A percentile compares a stretch with the other conserved stretches of the same genome.
Evolutionary conservation across 257 asterid species (phyloP).

Genomic region (Solanum dulcamara): DNA sequence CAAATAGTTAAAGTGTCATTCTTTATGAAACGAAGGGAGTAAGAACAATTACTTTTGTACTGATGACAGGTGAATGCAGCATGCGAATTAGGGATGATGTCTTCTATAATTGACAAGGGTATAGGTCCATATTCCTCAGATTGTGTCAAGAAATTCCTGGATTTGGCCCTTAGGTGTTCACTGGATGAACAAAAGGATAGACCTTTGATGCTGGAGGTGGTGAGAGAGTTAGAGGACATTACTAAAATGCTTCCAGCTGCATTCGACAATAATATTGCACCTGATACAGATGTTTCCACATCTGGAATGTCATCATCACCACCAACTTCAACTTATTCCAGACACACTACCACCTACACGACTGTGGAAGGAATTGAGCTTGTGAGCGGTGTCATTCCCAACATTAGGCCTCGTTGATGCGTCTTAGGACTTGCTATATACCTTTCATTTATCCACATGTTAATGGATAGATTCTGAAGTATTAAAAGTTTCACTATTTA

Average conservation of each 20-base stretch:
- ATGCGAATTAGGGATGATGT: constrained; percentile 1
- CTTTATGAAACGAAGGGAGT: neutral
- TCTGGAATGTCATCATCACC: constrained; percentile 1
- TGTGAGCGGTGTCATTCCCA: constrained; percentile 23
- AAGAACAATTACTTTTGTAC: neutral
- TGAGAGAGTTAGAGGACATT: constrained; percentile 21
- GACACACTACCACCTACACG: constrained; percentile 4
- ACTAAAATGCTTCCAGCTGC: constrained; percentile 15
- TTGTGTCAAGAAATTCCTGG: constrained; percentile 18
- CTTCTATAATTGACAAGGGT: constrained; percentile 18
- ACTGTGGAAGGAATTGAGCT: constrained; percentile 22
- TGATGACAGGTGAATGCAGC: constrained; percentile 4
- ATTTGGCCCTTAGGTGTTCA: constrained; percentile 28
- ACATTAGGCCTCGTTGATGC: constrained; percentile 17
- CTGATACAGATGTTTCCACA: neutral
- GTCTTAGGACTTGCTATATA: neutral
- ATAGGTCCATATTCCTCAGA: constrained; percentile 26
- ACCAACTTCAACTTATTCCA: constrained; percentile 6
- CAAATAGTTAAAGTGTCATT: neutral
- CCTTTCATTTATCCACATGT: neutral
- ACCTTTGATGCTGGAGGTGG: constrained; percentile 27
- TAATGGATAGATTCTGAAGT: neutral
- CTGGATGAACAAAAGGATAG: constrained; percentile 17
- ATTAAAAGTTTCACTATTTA: neutral
- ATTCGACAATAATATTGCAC: constrained; percentile 2